Percentiles rank a stretch among this genome's conserved stretches.
Evolutionary conservation across 2,329 filamentous ascomycete genomes (phyloP).

Genomic region (Juglanconis oblonga): DNA sequence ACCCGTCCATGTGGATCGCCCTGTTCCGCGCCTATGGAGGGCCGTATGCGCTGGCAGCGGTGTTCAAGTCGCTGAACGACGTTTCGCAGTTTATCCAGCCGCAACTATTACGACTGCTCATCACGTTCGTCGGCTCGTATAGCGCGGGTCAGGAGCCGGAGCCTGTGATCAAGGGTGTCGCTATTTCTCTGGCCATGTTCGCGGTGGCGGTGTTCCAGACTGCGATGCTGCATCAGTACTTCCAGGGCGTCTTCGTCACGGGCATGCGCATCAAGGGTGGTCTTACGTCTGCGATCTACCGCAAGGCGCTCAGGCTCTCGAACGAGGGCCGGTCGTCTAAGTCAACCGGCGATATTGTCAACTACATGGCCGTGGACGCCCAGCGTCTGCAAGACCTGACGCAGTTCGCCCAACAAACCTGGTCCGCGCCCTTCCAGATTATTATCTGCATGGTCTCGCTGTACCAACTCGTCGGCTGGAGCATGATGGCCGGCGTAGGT

Average conservation of each 20-base stretch:
- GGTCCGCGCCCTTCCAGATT: constrained; percentile 98
- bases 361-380: constrained; percentile 98
- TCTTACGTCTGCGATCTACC: constrained; percentile 86
- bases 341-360: constrained; percentile 96
- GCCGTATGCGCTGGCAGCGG: constrained; percentile 74
- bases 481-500: constrained; percentile 91
- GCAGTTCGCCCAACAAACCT: constrained; percentile 91
- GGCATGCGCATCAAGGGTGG: constrained; percentile 96
- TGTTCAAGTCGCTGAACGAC: constrained; percentile 91
- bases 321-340: constrained; percentile 89
- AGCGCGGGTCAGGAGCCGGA: constrained; percentile 56
- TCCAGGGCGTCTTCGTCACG: constrained; percentile 89
- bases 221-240: constrained; percentile 91
- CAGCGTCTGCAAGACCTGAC: constrained; percentile 92
- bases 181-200: constrained; percentile 93
- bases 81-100: constrained; percentile 84
- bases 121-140: constrained; percentile 82
- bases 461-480: constrained; percentile 90
- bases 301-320: constrained; percentile 83
- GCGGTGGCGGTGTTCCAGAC: constrained; percentile 82
- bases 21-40: constrained; percentile 80
- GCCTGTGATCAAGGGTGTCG: constrained; percentile 77
- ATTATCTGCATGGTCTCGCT: constrained; percentile 91
- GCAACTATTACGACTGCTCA: constrained; percentile 80
- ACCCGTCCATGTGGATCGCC: constrained; percentile 84